Evolutionary conservation across 2,329 filamentous ascomycete genomes (phyloP), one percentile per base, ranked within the genome.

Genomic region (Talaromyces sp.): DNA sequence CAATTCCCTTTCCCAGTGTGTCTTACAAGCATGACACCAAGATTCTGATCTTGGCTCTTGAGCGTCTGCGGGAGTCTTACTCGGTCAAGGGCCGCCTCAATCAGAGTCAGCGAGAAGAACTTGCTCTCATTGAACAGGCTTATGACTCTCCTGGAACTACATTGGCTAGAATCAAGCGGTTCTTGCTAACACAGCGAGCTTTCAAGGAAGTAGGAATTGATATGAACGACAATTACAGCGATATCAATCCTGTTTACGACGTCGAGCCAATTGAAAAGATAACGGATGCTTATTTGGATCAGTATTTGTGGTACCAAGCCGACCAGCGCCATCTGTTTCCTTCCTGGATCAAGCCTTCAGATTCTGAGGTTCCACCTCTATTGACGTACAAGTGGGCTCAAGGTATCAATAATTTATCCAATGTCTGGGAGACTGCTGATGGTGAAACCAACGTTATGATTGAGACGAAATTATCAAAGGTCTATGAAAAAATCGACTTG

Each of bases 21-120:
- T 98, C 93, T 1, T 99, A 99, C 83, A 99, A 99, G 81, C 95
- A 99, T 72, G 95, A 99, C 77, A 99, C 95, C 58, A 99, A 99
- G 81, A 99, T 99, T 68, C 82, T 99, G 52, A 99, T 99, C 69
- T 83, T 99, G 64, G 95, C 95, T 1, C 83, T 99, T 21, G 95
- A 99, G 79, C 88, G 95, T 64, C 81, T 99, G 56, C 87, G 95
- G 65, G 95, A 99, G 76, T 91, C 95, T 9, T 99, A 99, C 78
- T 98, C 93, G 0, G 96, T 98, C 63, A 99, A 99, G 79, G 95
- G 95, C 11, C 86, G 95, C 65, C 82, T 99, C 58, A 99, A 99
- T 69, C 95, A 99, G 79, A 98, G 91, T 70, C 95, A 99, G 77
- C 90, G 95, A 75, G 95, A 99, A 75, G 95, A 99, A 76, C 80